Base-by-base conservation (phyloP, 2,329 filamentous ascomycete species). In the Xylariaceae sp. region DNA sequence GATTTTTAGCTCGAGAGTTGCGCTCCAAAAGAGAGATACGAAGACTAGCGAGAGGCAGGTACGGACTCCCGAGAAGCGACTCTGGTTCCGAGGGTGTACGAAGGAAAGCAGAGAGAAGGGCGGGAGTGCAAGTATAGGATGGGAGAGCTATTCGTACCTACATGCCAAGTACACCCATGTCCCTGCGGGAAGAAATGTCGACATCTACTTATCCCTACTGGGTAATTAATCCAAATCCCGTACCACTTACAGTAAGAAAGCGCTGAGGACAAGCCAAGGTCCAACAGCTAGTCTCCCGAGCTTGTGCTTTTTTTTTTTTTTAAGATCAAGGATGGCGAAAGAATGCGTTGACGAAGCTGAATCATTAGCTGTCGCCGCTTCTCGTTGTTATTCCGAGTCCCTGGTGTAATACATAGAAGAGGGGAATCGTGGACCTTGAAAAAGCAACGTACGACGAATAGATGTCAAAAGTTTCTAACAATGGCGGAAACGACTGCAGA, bases 1-100 rank as follows among this genome's bases (percentile, higher is more conserved):
- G 37, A 44, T 51, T 52, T 54, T 49, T 56, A 50, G 52, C 56
- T 58, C 27, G 27, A 8, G 7, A 3, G 12, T 14, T 32, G 27
- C 27, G 12, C 27, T 32, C 27, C 16, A 16, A 8, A 32, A 59
- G 55, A 57, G 50, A 17, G 58, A 50, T 56, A 49, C 35, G 50
- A 50, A 54, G 51, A 54, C 52, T 52, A 53, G 53, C 53, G 53
- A 60, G 50, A 45, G 52, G 55, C 53, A 56, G 53, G 55, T 51
- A 54, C 49, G 53, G 48, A 47, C 41, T 45, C 29, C 50, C 44
- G 44, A 53, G 34, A 23, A 27, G 38, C 38, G 44, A 46, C n/a
- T n/a, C n/a, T 45, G 37, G 25, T 39, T 42, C 40, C 49, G 40
- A 42, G 17, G 27, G 40, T 29, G 19, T 37, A 45, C 33, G n/a